phyloP scores from a whole-genome alignment of 768 basidiomycete genomes.

The Naganishia randhawae region DNA sequence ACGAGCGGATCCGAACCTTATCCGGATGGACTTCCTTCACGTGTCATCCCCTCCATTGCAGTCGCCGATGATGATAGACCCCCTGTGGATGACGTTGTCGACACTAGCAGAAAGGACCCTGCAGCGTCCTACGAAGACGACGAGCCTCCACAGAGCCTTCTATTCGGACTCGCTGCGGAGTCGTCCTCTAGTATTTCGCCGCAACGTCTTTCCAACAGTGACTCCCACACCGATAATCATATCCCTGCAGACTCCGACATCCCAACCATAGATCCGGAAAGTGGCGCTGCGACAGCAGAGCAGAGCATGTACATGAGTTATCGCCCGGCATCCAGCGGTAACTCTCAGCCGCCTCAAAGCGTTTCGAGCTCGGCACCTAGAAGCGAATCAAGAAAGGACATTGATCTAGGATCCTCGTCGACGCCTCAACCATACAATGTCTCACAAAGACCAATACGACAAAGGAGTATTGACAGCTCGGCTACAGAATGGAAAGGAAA shows the following conservation, averaged over 20 bases:
- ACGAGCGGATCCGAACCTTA: conserved; percentile 2
- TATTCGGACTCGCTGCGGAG: conserved; percentile 2
- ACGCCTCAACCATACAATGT: conserved; percentile 19
- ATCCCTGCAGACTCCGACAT: conserved; percentile 16
- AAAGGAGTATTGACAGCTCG: background rate
- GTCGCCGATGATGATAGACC: background rate
- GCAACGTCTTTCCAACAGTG: background rate
- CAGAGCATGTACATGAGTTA: conserved; percentile 17
- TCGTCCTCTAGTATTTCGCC: background rate
- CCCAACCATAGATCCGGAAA: conserved; percentile 14
- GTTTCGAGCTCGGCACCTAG: background rate
- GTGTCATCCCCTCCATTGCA: background rate
- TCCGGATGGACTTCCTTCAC: conserved; percentile 9
- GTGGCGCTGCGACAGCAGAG: background rate
- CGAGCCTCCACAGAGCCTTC: conserved; percentile 23
- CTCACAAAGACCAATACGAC: background rate
- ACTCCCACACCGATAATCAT: background rate
- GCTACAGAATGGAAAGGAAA: background rate
- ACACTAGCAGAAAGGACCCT: background rate
- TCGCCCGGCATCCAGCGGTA: background rate
- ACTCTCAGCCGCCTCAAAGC: background rate
- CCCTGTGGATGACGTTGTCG: background rate
- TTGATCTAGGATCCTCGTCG: conserved; percentile 23
- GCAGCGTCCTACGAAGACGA: background rate
- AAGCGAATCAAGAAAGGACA: background rate